Conservation (phyloP, 768 basidiomycete genomes). For the Russula vinacea region DNA sequence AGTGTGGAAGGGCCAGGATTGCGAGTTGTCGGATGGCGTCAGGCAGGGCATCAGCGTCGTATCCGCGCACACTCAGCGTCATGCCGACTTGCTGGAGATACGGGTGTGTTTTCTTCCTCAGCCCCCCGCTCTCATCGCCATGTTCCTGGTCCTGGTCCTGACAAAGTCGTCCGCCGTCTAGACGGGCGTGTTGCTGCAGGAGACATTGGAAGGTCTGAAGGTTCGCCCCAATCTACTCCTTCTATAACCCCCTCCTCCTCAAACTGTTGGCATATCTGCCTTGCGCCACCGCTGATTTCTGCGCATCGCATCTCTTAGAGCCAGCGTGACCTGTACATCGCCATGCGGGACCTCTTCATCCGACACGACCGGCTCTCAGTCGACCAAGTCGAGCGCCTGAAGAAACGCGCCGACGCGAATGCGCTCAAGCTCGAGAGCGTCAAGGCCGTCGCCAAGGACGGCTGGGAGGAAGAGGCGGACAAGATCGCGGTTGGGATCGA, state of each 20-base stretch:
- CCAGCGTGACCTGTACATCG: conserved; percentile 83
- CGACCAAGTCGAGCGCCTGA: conserved; percentile 84
- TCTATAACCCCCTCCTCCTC: background rate
- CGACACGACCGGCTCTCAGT: conserved; percentile 85
- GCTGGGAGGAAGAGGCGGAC: conserved; percentile 86
- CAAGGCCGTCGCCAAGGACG: conserved; percentile 66
- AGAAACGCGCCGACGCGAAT: conserved; percentile 78
- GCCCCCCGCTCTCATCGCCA: background rate
- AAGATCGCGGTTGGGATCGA: conserved; percentile 68
- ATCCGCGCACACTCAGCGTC: conserved; percentile 62
- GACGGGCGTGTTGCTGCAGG: conserved; percentile 62
- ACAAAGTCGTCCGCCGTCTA: conserved; percentile 33
- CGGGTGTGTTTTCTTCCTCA: conserved; percentile 52
- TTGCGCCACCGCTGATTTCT: too few relatives aligned
- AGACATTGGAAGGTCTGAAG: conserved; percentile 75
- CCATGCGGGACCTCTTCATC: conserved; percentile 81
- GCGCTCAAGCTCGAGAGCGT: conserved; percentile 74
- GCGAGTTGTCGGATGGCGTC: conserved; percentile 77
- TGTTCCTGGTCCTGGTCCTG: too few relatives aligned
- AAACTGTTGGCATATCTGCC: background rate
- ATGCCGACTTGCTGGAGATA: conserved; percentile 70
- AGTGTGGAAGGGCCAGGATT: conserved; percentile 80
- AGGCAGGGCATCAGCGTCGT: conserved; percentile 65
- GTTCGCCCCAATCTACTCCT: conserved; percentile 38
- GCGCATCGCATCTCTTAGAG: conserved; percentile 41